These are phyloP conservation scores for Cucurbita maxima DNA, from an alignment of 306 rosid species.

Conservation along the genomic window DNA sequence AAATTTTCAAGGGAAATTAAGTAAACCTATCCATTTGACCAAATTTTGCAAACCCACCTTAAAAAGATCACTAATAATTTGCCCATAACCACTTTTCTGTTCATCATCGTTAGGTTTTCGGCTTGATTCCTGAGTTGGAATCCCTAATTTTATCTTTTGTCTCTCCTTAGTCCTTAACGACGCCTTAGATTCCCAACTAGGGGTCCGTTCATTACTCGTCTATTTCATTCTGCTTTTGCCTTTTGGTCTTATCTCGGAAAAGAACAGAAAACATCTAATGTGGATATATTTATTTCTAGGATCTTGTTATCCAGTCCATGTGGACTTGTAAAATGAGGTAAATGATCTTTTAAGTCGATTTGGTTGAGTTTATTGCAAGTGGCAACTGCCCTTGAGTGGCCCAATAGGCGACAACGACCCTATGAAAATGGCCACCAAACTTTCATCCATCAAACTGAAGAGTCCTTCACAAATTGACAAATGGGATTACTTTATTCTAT, in stretches of 20 bases:
- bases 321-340: not conserved
- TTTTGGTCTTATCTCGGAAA: not conserved
- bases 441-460: constrained; percentile 1
- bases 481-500: not conserved
- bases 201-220: not conserved
- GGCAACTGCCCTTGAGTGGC: not conserved
- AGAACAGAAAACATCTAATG: not conserved
- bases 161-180: not conserved
- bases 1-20: not conserved
- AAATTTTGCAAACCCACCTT: not conserved
- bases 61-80: not conserved
- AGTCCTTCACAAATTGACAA: not conserved
- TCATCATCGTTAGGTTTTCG: not conserved
- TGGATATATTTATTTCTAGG: not conserved
- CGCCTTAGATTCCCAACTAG: not conserved
- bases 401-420: constrained; percentile 4
- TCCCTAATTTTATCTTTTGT: not conserved
- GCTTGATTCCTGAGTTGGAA: not conserved
- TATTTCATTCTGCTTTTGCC: not conserved
- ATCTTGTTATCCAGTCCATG: not conserved
- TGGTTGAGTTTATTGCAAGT: constrained; percentile 1
- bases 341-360: not conserved
- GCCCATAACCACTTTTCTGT: not conserved
- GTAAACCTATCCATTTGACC: not conserved
- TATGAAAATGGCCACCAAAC: not conserved